A percentile compares a stretch with the other conserved stretches of the same genome.
These are phyloP conservation scores for Penicillium sp. DNA, from an alignment of 2,329 filamentous ascomycete genomes.

Conservation along the genomic window DNA sequence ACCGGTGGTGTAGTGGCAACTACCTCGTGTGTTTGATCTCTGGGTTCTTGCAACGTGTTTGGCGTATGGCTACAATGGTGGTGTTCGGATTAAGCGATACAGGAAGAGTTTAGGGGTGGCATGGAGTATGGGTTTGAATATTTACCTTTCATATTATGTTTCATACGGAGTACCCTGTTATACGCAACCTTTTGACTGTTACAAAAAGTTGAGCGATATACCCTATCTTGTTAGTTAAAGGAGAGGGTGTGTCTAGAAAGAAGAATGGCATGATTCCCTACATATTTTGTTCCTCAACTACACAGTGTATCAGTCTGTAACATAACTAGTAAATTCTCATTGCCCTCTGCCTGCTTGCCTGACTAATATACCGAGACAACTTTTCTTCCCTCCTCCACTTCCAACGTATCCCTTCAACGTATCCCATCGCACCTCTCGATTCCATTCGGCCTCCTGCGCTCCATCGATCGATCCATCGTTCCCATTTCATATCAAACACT, in stretches of 20 bases:
- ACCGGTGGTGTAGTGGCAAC: neutral
- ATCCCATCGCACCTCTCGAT: neutral
- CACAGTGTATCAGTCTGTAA: neutral
- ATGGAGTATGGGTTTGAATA: neutral
- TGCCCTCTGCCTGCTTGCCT: neutral
- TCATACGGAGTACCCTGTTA: too few relatives aligned
- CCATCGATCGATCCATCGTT: neutral
- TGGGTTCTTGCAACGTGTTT: too few relatives aligned
- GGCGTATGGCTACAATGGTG: neutral
- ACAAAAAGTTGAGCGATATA: neutral
- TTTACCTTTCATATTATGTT: too few relatives aligned
- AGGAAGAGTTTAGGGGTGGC: neutral
- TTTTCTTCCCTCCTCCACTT: neutral
- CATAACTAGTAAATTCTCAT: neutral
- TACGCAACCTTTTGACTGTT: too few relatives aligned
- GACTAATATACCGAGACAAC: neutral
- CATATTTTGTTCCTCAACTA: neutral
- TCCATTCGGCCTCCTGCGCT: neutral
- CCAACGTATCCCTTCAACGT: neutral
- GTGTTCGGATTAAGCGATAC: neutral
- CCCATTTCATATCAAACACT: neutral
- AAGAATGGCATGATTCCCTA: neutral
- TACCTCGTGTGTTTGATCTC: too few relatives aligned
- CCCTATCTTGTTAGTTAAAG: too few relatives aligned
- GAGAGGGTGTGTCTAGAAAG: too few relatives aligned